Evolutionary conservation across 306 rosid genomes (phyloP).

Genomic region (Rosa rugosa): DNA sequence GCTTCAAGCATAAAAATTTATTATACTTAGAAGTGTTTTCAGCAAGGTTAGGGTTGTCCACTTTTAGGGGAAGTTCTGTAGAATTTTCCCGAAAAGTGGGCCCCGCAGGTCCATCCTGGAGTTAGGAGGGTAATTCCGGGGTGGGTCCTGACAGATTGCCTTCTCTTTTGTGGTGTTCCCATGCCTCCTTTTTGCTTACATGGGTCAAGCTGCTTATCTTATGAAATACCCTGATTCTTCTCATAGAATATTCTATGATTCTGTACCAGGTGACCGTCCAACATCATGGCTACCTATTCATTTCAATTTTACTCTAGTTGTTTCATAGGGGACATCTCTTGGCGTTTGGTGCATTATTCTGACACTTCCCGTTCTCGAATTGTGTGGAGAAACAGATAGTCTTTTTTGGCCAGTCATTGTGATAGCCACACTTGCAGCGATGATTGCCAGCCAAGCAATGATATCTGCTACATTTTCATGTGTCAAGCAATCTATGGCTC

Average conservation of each 20-base stretch:
- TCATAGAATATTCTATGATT: constrained; percentile 63
- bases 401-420: constrained; percentile 95
- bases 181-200: constrained; percentile 87
- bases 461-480: constrained; percentile 98
- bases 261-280: constrained; percentile 79
- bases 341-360: constrained; percentile 12
- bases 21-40: too few relatives aligned
- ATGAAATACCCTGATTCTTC: constrained; percentile 50
- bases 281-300: constrained; percentile 19
- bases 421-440: constrained; percentile 88
- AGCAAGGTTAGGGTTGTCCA: too few relatives aligned
- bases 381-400: constrained; percentile 54
- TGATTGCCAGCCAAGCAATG: constrained; percentile 99
- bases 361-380: constrained; percentile 21
- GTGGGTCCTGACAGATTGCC: constrained; percentile 94
- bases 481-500: constrained; percentile 96
- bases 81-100: too few relatives aligned
- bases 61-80: too few relatives aligned
- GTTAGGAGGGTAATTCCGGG: too few relatives aligned
- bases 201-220: constrained; percentile 97
- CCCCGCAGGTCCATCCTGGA: too few relatives aligned
- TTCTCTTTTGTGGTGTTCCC: constrained; percentile 90
- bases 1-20: too few relatives aligned
- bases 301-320: background rate
- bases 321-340: constrained; percentile 17